Conservation (phyloP, 441 rosid genomes). For the Capsella rubella region DNA sequence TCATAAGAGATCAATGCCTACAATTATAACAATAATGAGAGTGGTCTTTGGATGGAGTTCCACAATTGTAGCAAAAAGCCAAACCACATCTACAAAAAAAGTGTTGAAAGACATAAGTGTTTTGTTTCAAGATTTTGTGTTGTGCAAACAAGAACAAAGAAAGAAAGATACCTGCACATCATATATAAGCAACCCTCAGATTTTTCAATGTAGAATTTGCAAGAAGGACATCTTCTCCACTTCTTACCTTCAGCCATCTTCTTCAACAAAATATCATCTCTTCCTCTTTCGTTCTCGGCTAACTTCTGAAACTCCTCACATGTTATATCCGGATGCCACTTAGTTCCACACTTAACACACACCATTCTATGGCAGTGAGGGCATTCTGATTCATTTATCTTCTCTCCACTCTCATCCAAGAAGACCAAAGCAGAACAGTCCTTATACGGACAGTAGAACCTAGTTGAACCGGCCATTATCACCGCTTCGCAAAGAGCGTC, state of each 20-base stretch:
- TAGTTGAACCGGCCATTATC: conserved; percentile 25
- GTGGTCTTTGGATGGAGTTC: conserved; percentile 31
- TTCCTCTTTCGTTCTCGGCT: conserved; percentile 59
- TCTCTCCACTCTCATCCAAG: conserved; percentile 49
- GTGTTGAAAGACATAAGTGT: background rate
- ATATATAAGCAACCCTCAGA: conserved; percentile 57
- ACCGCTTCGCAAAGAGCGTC: conserved; percentile 48
- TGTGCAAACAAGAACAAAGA: background rate
- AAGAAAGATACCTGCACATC: conserved; percentile 54
- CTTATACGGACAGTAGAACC: conserved; percentile 45
- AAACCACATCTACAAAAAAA: conserved; percentile 55
- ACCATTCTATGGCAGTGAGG: conserved; percentile 65
- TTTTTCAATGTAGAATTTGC: conserved; percentile 59
- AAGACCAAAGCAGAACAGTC: conserved; percentile 53
- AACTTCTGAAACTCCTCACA: conserved; percentile 62
- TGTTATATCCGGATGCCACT: conserved; percentile 68
- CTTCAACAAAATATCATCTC: conserved; percentile 64
- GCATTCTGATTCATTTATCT: conserved; percentile 56
- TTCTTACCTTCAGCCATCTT: conserved; percentile 52
- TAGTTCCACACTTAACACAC: conserved; percentile 66
- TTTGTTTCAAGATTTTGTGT: background rate
- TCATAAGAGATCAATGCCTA: conserved; percentile 30
- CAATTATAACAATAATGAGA: conserved; percentile 52
- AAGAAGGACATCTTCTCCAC: conserved; percentile 67
- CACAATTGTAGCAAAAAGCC: conserved; percentile 65